These are phyloP conservation scores for Dictyostelium brefeldianum DNA, from an alignment of 78 protist genomes.

Conservation along the genomic window DNA sequence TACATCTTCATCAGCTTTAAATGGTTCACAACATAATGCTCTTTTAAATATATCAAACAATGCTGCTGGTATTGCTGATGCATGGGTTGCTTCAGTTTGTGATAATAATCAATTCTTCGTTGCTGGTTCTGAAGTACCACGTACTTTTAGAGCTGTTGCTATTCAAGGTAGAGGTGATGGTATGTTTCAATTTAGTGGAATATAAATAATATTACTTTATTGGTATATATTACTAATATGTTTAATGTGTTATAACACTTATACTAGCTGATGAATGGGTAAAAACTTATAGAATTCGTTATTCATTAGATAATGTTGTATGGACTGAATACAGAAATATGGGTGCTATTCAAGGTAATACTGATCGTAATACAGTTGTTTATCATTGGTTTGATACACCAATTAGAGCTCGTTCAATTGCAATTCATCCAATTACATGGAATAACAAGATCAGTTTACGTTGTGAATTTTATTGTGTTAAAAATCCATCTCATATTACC, in stretches of 20 bases:
- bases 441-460: slow-evolving; percentile 10
- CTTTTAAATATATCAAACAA: neutral
- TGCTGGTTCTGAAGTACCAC: slow-evolving; percentile 17
- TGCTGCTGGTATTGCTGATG: neutral
- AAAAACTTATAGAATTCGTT: slow-evolving; percentile 15
- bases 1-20: neutral
- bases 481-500: neutral
- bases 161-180: slow-evolving; percentile 60
- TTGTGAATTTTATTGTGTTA: slow-evolving; percentile 1
- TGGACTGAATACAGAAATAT: slow-evolving; percentile 22
- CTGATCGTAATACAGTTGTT: slow-evolving; percentile 16
- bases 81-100: slow-evolving; percentile 12
- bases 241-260: too few relatives aligned
- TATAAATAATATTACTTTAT: too few relatives aligned
- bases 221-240: too few relatives aligned
- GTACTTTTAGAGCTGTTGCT: neutral
- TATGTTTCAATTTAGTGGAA: neutral
- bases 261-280: slow-evolving; percentile 32
- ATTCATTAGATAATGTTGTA: slow-evolving; percentile 36
- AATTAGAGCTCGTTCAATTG: slow-evolving; percentile 45
- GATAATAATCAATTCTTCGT: slow-evolving; percentile 25
- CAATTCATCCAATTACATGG: slow-evolving; percentile 47
- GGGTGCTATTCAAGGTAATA: neutral
- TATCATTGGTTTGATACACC: neutral
- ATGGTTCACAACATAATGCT: neutral